Conservation (phyloP, 805 yeast genomes). For the Maudiozyma pseudohumilis region DNA sequence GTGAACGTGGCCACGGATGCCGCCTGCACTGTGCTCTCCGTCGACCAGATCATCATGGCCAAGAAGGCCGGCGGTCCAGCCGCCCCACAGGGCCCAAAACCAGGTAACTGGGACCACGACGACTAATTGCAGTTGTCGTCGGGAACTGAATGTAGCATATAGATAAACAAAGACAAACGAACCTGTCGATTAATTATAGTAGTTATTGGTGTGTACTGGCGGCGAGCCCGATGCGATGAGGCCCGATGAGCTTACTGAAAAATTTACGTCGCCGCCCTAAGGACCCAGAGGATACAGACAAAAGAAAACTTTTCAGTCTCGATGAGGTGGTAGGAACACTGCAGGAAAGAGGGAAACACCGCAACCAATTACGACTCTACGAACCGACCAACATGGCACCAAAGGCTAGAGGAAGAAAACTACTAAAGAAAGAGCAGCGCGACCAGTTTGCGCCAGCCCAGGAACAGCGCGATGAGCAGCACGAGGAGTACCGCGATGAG, state of each 20-base stretch:
- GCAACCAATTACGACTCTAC: too few species aligned
- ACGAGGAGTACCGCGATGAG: constrained; percentile 7
- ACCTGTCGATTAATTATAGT: too few species aligned
- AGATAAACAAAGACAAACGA: too few species aligned
- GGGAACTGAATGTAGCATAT: too few species aligned
- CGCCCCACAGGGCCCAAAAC: constrained; percentile 75
- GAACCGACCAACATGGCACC: constrained; percentile 10
- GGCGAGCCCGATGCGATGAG: too few species aligned
- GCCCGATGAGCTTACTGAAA: too few species aligned
- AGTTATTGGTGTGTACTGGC: too few species aligned
- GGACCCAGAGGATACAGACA: too few species aligned
- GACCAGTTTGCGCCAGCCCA: constrained; percentile 15
- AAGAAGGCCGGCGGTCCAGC: constrained; percentile 98
- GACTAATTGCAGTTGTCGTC: constrained; percentile 46
- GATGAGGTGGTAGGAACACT: too few species aligned
- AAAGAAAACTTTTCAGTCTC: too few species aligned
- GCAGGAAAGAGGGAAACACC: too few species aligned
- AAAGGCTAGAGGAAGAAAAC: constrained; percentile 37
- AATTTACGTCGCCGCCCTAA: too few species aligned
- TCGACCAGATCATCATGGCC: constrained; percentile 97
- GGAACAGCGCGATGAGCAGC: constrained; percentile 8
- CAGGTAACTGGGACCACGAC: constrained; percentile 94
- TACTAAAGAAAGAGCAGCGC: constrained; percentile 23
- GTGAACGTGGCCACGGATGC: constrained; percentile 93
- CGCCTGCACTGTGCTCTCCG: constrained; percentile 62